Evolutionary conservation across 805 yeast species (phyloP).

Genomic region (Barnettozyma sp.): DNA sequence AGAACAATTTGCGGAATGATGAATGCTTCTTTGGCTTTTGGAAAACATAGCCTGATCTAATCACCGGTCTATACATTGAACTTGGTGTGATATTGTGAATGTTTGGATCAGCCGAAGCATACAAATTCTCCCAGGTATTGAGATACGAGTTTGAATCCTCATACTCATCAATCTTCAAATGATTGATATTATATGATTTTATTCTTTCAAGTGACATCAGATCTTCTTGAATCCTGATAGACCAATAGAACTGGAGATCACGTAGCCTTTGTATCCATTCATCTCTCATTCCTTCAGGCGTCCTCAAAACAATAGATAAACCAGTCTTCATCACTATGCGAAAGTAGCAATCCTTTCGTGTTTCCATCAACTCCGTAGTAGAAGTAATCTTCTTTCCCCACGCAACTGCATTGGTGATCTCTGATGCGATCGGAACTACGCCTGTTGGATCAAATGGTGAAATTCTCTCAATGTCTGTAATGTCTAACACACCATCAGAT

Average conservation of each 20-base stretch:
- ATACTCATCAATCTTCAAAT: constrained; percentile 46
- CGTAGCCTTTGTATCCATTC: constrained; percentile 59
- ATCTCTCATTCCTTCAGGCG: constrained; percentile 44
- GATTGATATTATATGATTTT: constrained; percentile 38
- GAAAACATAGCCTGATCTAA: constrained; percentile 60
- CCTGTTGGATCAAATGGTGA: constrained; percentile 25
- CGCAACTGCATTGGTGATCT: constrained; percentile 25
- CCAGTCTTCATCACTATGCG: constrained; percentile 45
- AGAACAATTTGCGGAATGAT: constrained; percentile 53
- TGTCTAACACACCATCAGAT: constrained; percentile 56
- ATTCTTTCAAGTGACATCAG: constrained; percentile 29
- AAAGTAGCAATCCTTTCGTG: constrained; percentile 41
- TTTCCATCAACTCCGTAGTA: neutral
- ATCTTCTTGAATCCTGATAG: constrained; percentile 35
- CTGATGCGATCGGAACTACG: constrained; percentile 23
- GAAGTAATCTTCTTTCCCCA: constrained; percentile 24
- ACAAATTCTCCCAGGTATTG: constrained; percentile 46
- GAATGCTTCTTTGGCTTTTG: constrained; percentile 66
- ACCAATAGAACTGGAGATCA: constrained; percentile 54
- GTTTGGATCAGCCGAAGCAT: constrained; percentile 45
- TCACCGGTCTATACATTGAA: constrained; percentile 52
- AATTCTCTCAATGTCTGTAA: constrained; percentile 42
- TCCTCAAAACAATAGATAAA: constrained; percentile 43
- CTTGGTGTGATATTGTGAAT: constrained; percentile 50
- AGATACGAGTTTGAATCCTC: constrained; percentile 45